phyloP scores from a whole-genome alignment of 768 basidiomycete genomes.

The Galerina sulciceps region DNA sequence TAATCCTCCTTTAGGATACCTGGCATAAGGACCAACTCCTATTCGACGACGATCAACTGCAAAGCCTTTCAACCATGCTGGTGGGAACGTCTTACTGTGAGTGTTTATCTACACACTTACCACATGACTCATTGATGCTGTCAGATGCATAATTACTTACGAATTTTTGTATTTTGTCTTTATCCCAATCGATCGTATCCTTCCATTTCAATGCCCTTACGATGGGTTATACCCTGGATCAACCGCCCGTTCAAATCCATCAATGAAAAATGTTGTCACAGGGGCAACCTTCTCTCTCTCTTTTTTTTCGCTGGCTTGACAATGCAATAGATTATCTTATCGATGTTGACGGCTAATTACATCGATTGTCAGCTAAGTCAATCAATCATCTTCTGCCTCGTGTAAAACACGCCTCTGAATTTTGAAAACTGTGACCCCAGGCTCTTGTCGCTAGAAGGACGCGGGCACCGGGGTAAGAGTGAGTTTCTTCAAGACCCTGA shows the following conservation, averaged over 20 bases:
- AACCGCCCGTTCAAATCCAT: neutral
- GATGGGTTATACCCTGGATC: neutral
- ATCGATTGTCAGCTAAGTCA: too few species aligned
- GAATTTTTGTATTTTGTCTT: neutral
- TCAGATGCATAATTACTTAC: slow-evolving; percentile 16
- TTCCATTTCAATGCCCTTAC: neutral
- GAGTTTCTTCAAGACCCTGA: too few species aligned
- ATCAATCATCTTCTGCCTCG: slow-evolving; percentile 1
- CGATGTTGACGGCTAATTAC: neutral
- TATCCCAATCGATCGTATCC: neutral
- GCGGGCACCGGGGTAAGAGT: too few species aligned
- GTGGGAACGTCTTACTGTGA: slow-evolving; percentile 89
- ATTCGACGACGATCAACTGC: slow-evolving; percentile 90
- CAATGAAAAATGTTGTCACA: too few species aligned
- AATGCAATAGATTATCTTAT: neutral
- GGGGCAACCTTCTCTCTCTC: too few species aligned
- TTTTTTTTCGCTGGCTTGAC: neutral
- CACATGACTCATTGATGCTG: slow-evolving; percentile 9
- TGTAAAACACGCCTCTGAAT: slow-evolving; percentile 15
- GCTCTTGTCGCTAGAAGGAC: neutral
- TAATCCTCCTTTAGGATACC: slow-evolving; percentile 61
- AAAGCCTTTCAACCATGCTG: slow-evolving; percentile 85
- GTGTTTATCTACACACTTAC: slow-evolving; percentile 26
- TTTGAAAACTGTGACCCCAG: neutral
- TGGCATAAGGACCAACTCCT: slow-evolving; percentile 89